Base-by-base conservation (phyloP, 768 basidiomycete species). In the Phylloporus rhodoxanthus region DNA sequence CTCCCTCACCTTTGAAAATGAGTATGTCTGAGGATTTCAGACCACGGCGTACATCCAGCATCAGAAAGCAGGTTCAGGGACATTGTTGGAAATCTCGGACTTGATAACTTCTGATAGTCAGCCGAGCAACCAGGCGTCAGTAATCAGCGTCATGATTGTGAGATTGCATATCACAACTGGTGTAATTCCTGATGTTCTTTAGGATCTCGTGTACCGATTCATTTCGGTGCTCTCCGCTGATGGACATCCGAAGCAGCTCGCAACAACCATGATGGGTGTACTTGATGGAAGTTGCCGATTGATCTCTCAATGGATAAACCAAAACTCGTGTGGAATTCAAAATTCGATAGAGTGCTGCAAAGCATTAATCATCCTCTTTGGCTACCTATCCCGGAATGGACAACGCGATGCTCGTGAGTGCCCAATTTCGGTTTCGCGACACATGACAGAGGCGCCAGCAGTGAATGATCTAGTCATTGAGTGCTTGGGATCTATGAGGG, bases 31-130 rank as follows among this genome's bases (percentile, higher is more conserved):
- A 57, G 10, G 43, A 32, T 25, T 50, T 26, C 47, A 84, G 83
- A 79, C 77, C 11, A 67, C 73, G 28, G 70, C 71, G 20, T 85
- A 81, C 76, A 65, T 85, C 40, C 72, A 67, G 52, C 73, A 78
- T 56, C 54, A 73, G 10, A 43, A 13, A 50, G 28, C 28, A 29
- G 40, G 44, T 32, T 53, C 50, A 1, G 53, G 17, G 26, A 5
- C 8, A 13, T 14, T 48, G 21, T 36, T 47, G 34, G 47, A 51
- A 13, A 19, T 37, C 20, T 48, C 54, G 0, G 47, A 51, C 39
- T 25, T 53, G 23, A 33, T 45, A 13, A 33, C 33, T 19, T 19
- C 34, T 9, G 14, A 49, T 7, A 23, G 28, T 33, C 39, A 36
- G 32, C 28, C 45, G 9, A 41, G 19, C n/a, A 34, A 48, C 34